A percentile compares a stretch with the other conserved stretches of the same genome.
phyloP scores from a whole-genome alignment of 495 filamentous ascomycete species.

The Aspergillus indologenus region DNA sequence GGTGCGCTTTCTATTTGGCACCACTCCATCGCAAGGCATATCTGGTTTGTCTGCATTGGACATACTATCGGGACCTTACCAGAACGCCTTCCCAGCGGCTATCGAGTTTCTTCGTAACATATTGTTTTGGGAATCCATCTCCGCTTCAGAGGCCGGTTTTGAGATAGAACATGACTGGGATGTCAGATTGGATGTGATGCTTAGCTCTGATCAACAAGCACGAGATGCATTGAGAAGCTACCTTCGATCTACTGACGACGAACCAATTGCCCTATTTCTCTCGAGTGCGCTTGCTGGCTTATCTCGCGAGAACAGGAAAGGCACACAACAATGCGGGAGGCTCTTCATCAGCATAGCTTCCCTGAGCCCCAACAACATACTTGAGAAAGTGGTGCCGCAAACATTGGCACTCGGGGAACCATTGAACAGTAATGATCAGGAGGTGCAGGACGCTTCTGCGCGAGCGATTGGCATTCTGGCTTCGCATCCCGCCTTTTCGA shows the following conservation, averaged over 20 bases:
- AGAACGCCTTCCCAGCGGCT: constrained; percentile 54
- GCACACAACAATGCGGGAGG: constrained; percentile 52
- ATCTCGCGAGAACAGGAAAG: constrained; percentile 43
- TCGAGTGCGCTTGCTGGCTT: constrained; percentile 58
- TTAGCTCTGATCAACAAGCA: constrained; percentile 60
- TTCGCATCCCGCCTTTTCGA: constrained; percentile 54
- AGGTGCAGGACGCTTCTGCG: constrained; percentile 59
- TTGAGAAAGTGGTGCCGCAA: constrained; percentile 48
- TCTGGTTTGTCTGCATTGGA: constrained; percentile 22
- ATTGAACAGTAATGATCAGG: constrained; percentile 65
- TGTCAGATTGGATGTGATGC: constrained; percentile 64
- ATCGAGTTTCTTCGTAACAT: constrained; percentile 70
- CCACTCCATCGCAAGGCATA: constrained; percentile 21
- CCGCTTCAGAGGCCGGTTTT: constrained; percentile 43
- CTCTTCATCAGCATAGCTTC: constrained; percentile 68
- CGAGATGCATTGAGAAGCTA: constrained; percentile 56
- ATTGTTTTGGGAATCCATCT: constrained; percentile 69
- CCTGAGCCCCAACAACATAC: constrained; percentile 51
- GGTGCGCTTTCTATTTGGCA: constrained; percentile 31
- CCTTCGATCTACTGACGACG: constrained; percentile 33
- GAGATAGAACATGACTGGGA: constrained; percentile 83
- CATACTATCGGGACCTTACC: constrained; percentile 31
- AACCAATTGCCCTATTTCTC: constrained; percentile 43
- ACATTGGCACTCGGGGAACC: constrained; percentile 51
- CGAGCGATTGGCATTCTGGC: constrained; percentile 75